These are phyloP conservation scores for Lasiodiplodia citricola DNA, from an alignment of 2,329 filamentous ascomycete genomes.

Conservation along the genomic window DNA sequence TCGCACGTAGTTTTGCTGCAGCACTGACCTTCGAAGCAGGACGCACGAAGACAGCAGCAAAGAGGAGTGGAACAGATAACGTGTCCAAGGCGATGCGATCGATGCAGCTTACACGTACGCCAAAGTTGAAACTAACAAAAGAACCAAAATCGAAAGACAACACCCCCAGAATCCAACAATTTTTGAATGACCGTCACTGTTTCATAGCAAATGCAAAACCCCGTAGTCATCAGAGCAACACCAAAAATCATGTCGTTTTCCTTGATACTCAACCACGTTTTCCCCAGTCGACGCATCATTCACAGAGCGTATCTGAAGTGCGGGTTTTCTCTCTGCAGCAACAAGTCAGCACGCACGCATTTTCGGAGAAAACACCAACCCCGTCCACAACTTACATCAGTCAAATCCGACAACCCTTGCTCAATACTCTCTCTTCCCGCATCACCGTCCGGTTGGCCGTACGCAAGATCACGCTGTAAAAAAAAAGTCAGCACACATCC, in stretches of 20 bases:
- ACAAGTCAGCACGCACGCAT: not conserved
- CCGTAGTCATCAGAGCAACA: not conserved
- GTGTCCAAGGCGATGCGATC: too few relatives aligned
- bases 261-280: not conserved
- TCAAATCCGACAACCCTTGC: slow-evolving; percentile 15
- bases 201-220: not conserved
- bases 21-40: too few relatives aligned
- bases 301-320: slow-evolving; percentile 3
- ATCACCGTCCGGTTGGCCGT: not conserved
- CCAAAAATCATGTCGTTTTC: too few relatives aligned
- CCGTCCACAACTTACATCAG: not conserved
- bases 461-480: not conserved
- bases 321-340: not conserved
- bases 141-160: too few relatives aligned
- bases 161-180: too few relatives aligned
- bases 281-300: not conserved
- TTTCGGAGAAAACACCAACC: not conserved
- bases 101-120: too few relatives aligned
- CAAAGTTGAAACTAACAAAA: too few relatives aligned
- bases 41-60: too few relatives aligned
- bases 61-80: too few relatives aligned
- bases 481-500: not conserved
- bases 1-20: too few relatives aligned
- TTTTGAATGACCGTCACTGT: too few relatives aligned
- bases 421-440: not conserved